Percentiles rank a stretch among this genome's conserved stretches.
phyloP scores from a whole-genome alignment of 805 yeast genomes.

The Sugiyamaella valdiviana region DNA sequence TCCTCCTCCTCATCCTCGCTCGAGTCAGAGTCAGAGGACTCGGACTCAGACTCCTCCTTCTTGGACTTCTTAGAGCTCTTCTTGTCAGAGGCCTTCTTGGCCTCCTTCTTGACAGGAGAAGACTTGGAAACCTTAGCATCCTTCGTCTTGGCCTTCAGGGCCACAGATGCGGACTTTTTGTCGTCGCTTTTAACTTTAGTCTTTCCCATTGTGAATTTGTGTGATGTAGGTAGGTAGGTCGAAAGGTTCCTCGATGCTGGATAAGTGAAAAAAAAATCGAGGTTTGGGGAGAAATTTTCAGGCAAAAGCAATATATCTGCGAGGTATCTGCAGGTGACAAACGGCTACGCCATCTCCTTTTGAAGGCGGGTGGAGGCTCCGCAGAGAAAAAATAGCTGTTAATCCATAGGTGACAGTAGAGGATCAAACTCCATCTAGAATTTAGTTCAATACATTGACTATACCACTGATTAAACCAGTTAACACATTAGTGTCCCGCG shows the following conservation, averaged over 20 bases:
- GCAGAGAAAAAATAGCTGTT: too few relatives aligned
- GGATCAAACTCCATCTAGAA: too few relatives aligned
- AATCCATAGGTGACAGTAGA: too few relatives aligned
- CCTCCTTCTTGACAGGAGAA: conserved; percentile 14
- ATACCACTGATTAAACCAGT: too few relatives aligned
- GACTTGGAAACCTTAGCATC: conserved; percentile 15
- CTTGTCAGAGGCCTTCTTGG: conserved; percentile 28
- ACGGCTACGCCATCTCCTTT: background rate
- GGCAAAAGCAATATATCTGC: conserved; percentile 4
- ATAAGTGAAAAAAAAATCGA: conserved; percentile 9
- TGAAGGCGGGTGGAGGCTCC: too few relatives aligned
- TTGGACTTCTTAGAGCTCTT: conserved; percentile 33
- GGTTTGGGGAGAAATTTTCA: conserved; percentile 6
- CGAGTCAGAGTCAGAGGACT: conserved; percentile 25
- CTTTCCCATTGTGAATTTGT: conserved; percentile 15
- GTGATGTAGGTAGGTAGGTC: background rate
- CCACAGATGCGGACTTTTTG: conserved; percentile 6
- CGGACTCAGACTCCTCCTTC: conserved; percentile 42
- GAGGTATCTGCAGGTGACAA: background rate
- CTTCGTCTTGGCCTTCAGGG: conserved; percentile 30
- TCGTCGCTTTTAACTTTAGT: conserved; percentile 6
- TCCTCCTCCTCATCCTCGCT: conserved; percentile 21
- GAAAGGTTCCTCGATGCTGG: background rate
- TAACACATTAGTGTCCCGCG: too few relatives aligned
- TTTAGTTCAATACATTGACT: too few relatives aligned